These are phyloP conservation scores for Symmetrospora coprosmae DNA, from an alignment of 768 basidiomycete species.

Conservation along the genomic window DNA sequence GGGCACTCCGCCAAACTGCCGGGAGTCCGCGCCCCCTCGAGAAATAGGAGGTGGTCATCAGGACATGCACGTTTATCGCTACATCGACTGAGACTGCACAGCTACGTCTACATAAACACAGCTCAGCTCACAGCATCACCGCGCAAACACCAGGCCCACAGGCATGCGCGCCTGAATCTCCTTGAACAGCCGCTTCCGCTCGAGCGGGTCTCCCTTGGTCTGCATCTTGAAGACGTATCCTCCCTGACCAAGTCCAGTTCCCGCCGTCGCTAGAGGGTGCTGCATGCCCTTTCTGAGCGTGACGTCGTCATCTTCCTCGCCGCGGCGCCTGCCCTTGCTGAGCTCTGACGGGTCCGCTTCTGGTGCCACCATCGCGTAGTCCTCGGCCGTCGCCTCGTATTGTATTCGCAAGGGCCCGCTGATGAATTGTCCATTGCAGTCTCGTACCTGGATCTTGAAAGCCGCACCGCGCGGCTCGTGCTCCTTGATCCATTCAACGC, in stretches of 20 bases:
- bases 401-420: no score
- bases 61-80: no score
- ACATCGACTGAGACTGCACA: no score
- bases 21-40: no score
- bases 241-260: conserved; percentile 8
- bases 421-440: no score
- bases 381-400: conserved; percentile 8
- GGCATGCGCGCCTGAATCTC: conserved; percentile 6
- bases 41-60: no score
- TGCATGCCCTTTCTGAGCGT: neutral
- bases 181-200: conserved; percentile 13
- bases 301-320: neutral
- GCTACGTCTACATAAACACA: no score
- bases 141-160: neutral
- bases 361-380: neutral
- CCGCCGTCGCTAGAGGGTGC: neutral
- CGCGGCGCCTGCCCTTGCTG: neutral
- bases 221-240: conserved; percentile 4
- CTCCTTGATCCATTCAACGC: neutral
- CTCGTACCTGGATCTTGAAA: no score
- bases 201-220: conserved; percentile 3
- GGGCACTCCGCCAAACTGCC: no score
- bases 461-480: neutral
- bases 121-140: no score
- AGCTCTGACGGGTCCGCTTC: neutral